Evolutionary conservation across 2,329 filamentous ascomycete species (phyloP).

Genomic region (Botrytis elliptica): DNA sequence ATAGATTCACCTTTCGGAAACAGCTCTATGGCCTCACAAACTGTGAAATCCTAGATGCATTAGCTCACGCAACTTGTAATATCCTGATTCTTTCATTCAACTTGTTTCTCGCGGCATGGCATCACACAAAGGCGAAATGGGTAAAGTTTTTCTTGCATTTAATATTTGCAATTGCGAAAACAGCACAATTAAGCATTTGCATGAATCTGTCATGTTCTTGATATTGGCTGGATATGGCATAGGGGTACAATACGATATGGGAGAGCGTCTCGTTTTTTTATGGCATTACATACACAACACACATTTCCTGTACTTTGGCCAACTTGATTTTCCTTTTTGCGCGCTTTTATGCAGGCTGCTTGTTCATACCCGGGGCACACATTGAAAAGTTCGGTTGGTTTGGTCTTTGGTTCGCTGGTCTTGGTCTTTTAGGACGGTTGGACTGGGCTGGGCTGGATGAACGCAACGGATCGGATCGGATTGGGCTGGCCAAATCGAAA

Average conservation of each 20-base stretch:
- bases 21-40: slow-evolving; percentile 10
- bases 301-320: slow-evolving; percentile 17
- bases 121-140: slow-evolving; percentile 23
- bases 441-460: background rate
- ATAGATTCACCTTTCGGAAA: background rate
- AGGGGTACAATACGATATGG: slow-evolving; percentile 21
- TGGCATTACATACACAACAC: slow-evolving; percentile 12
- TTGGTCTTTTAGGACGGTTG: slow-evolving; percentile 17
- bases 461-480: slow-evolving; percentile 5
- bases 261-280: slow-evolving; percentile 14
- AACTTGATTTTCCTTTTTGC: slow-evolving; percentile 16
- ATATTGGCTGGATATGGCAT: slow-evolving; percentile 22
- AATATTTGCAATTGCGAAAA: slow-evolving; percentile 17
- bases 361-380: slow-evolving; percentile 20
- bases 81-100: slow-evolving; percentile 21
- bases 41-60: background rate
- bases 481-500: slow-evolving; percentile 3
- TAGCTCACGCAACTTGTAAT: slow-evolving; percentile 17
- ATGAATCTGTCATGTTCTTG: slow-evolving; percentile 20
- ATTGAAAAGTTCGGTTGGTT: slow-evolving; percentile 19
- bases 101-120: slow-evolving; percentile 22
- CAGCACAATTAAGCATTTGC: slow-evolving; percentile 22
- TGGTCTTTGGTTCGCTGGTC: slow-evolving; percentile 18
- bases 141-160: slow-evolving; percentile 23
- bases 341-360: slow-evolving; percentile 13